These are phyloP conservation scores for Populus trichocarpa DNA, from an alignment of 441 rosid species.

Conservation along the genomic window DNA sequence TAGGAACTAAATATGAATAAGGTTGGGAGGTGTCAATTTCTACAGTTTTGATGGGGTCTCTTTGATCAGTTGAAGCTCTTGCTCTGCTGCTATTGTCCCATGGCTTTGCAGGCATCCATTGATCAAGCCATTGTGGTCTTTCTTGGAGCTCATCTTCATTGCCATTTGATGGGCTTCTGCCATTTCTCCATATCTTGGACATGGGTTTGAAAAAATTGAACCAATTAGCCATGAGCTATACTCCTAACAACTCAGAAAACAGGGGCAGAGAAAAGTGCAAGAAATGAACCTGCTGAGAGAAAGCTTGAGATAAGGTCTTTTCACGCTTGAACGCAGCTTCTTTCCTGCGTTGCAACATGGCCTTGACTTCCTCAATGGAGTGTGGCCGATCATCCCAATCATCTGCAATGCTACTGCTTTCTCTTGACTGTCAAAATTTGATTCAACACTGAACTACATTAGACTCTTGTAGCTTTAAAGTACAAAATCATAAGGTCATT, in stretches of 20 bases:
- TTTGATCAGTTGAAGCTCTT: slow-evolving; percentile 82
- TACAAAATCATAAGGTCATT: not conserved
- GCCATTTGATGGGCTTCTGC: slow-evolving; percentile 54
- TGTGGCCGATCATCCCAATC: slow-evolving; percentile 84
- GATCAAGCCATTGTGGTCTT: slow-evolving; percentile 71
- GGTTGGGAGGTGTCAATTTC: slow-evolving; percentile 82
- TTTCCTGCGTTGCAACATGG: slow-evolving; percentile 67
- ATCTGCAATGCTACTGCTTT: slow-evolving; percentile 68
- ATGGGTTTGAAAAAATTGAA: slow-evolving; percentile 6
- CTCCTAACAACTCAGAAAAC: not conserved
- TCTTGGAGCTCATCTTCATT: slow-evolving; percentile 49
- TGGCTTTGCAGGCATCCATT: slow-evolving; percentile 66
- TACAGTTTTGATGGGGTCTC: slow-evolving; percentile 72
- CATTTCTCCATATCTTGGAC: slow-evolving; percentile 48
- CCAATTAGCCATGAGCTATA: slow-evolving; percentile 3
- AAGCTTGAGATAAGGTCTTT: slow-evolving; percentile 57
- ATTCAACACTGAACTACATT: not conserved
- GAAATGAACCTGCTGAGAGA: slow-evolving; percentile 65
- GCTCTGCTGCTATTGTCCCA: slow-evolving; percentile 56
- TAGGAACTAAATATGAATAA: slow-evolving; percentile 42
- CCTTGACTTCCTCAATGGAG: slow-evolving; percentile 73
- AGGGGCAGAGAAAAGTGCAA: not conserved
- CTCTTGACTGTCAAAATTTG: slow-evolving; percentile 56
- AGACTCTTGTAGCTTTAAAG: not conserved
- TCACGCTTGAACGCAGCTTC: slow-evolving; percentile 70